phyloP scores from a whole-genome alignment of 2,329 filamentous ascomycete species.

The Botryotinia calthae region DNA sequence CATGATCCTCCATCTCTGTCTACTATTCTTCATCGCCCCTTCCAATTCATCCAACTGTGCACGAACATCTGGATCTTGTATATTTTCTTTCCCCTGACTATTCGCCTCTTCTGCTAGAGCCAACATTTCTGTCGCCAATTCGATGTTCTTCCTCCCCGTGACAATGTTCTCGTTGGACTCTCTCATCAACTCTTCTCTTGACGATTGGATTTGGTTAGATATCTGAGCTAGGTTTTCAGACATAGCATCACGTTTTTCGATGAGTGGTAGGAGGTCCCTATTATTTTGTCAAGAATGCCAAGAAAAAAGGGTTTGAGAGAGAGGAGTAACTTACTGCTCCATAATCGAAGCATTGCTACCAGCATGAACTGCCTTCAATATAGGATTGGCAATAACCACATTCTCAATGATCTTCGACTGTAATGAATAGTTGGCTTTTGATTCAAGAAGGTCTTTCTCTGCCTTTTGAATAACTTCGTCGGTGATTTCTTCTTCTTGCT shows the following conservation, averaged over 20 bases:
- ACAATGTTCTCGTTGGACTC: slow-evolving; percentile 58
- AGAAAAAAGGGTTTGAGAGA: slow-evolving; percentile 15
- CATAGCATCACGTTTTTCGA: slow-evolving; percentile 66
- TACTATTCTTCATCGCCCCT: slow-evolving; percentile 57
- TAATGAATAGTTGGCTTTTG: slow-evolving; percentile 67
- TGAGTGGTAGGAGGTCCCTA: slow-evolving; percentile 55
- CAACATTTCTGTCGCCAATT: slow-evolving; percentile 61
- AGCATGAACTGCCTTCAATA: slow-evolving; percentile 73
- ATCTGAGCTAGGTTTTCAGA: slow-evolving; percentile 62
- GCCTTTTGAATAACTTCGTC: slow-evolving; percentile 54
- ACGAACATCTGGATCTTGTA: slow-evolving; percentile 51
- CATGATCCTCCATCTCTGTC: slow-evolving; percentile 68
- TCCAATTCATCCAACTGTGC: slow-evolving; percentile 59
- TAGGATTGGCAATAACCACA: slow-evolving; percentile 70
- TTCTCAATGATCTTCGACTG: slow-evolving; percentile 67
- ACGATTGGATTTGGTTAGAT: slow-evolving; percentile 50
- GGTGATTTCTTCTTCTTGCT: slow-evolving; percentile 40
- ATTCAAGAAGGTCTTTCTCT: slow-evolving; percentile 63
- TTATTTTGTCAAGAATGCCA: slow-evolving; percentile 22
- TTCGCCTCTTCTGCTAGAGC: slow-evolving; percentile 58
- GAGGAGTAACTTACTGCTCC: slow-evolving; percentile 57
- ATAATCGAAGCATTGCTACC: slow-evolving; percentile 61
- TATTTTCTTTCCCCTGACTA: slow-evolving; percentile 51
- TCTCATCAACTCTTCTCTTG: slow-evolving; percentile 52
- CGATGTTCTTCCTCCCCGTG: slow-evolving; percentile 58